A percentile compares a stretch with the other conserved stretches of the same genome.
Evolutionary conservation across 805 yeast genomes (phyloP).

Genomic region (Candida nemodendra): DNA sequence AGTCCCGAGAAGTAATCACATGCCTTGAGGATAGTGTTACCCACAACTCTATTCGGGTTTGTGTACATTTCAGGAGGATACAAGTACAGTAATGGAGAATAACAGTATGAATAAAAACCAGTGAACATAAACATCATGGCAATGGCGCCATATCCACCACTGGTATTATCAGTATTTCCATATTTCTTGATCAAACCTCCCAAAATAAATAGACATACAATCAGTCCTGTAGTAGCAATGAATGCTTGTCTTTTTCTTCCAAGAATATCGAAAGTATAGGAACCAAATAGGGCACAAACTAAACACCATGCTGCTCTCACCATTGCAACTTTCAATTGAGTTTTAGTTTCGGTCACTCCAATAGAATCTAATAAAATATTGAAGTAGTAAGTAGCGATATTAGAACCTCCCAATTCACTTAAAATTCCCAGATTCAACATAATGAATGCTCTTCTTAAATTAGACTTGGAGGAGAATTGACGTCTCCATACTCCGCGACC

Average conservation of each 20-base stretch:
- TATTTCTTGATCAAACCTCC: conserved; percentile 20
- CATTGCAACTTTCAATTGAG: conserved; percentile 25
- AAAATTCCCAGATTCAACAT: conserved; percentile 28
- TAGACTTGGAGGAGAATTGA: conserved; percentile 33
- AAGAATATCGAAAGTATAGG: conserved; percentile 15
- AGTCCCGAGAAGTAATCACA: conserved; percentile 21
- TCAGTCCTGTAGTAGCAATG: conserved; percentile 16
- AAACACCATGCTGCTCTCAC: conserved; percentile 19
- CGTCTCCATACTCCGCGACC: conserved; percentile 27
- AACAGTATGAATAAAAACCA: conserved; percentile 40
- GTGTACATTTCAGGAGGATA: conserved; percentile 45
- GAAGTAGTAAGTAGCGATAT: conserved; percentile 45
- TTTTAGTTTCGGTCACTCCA: conserved; percentile 19
- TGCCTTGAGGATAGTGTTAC: conserved; percentile 14
- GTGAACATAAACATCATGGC: conserved; percentile 52
- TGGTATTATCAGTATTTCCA: conserved; percentile 14
- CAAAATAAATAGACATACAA: conserved; percentile 19
- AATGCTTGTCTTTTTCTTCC: conserved; percentile 21
- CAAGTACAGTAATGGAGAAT: conserved; percentile 45
- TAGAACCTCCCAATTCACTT: conserved; percentile 44
- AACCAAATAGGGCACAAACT: conserved; percentile 19
- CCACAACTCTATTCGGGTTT: conserved; percentile 24
- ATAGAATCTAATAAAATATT: conserved; percentile 31
- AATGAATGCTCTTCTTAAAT: conserved; percentile 37
- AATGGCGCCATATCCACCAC: conserved; percentile 26